Evolutionary conservation across 371 early-diverging fungal genomes (phyloP).

Genomic region (Haplosporangium sp.): DNA sequence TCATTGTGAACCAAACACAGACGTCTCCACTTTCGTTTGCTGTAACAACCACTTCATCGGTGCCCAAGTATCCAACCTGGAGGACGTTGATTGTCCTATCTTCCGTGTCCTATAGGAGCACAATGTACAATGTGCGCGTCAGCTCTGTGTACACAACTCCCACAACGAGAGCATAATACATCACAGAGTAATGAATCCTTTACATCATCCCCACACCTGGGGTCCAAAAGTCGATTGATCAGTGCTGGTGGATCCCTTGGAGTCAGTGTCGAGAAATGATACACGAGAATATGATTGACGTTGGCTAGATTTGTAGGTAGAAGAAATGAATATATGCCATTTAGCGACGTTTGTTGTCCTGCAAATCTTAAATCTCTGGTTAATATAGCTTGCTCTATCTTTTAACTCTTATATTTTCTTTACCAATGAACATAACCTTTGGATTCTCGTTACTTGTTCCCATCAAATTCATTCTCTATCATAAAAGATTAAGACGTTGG

Average conservation of each 20-base stretch:
- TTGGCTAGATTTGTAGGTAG: conserved; percentile 12
- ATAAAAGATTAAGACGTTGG: background rate
- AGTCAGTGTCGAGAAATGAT: conserved; percentile 45
- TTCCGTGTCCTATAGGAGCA: conserved; percentile 4
- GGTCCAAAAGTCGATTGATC: conserved; percentile 21
- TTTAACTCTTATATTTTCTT: no score
- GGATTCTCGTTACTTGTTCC: conserved; percentile 47
- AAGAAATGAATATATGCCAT: no score
- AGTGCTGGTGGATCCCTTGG: conserved; percentile 29
- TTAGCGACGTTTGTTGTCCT: background rate
- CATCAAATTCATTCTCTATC: conserved; percentile 44
- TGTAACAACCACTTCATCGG: conserved; percentile 41
- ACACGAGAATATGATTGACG: conserved; percentile 18
- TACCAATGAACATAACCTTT: conserved; percentile 40
- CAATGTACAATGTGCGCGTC: background rate
- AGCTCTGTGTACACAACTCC: no score
- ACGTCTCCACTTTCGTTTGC: conserved; percentile 40
- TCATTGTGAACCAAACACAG: conserved; percentile 50
- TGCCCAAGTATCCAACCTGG: conserved; percentile 37
- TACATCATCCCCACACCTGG: conserved; percentile 28
- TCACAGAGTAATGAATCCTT: background rate
- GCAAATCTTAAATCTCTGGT: background rate
- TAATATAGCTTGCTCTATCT: no score
- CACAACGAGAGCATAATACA: no score
- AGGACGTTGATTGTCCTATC: conserved; percentile 39